These are phyloP conservation scores for Croton setiger DNA, from an alignment of 441 rosid species.

Conservation along the genomic window DNA sequence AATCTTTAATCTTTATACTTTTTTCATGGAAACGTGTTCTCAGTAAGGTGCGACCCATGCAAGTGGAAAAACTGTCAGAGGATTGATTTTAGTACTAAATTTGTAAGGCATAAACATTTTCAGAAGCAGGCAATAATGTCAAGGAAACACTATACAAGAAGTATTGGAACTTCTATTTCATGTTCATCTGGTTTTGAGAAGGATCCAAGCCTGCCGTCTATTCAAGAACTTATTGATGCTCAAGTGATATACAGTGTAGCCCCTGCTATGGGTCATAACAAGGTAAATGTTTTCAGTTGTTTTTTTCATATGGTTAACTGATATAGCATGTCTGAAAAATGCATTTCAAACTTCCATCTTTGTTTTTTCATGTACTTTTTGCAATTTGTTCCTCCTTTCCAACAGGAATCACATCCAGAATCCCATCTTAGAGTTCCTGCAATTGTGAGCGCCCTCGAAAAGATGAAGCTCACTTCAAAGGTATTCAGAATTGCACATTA, in stretches of 20 bases:
- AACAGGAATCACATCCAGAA: conserved; percentile 92
- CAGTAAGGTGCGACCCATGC: background rate
- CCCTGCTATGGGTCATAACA: conserved; percentile 86
- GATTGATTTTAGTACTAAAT: conserved; percentile 14
- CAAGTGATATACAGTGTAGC: conserved; percentile 69
- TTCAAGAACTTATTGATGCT: conserved; percentile 41
- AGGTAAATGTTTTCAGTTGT: conserved; percentile 35
- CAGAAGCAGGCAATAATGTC: conserved; percentile 17
- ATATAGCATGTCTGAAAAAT: background rate
- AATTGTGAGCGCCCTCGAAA: conserved; percentile 71
- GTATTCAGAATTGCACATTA: conserved; percentile 23
- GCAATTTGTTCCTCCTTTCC: conserved; percentile 10
- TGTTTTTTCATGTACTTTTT: background rate
- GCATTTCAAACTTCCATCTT: background rate
- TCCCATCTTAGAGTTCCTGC: conserved; percentile 93
- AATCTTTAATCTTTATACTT: too few species aligned
- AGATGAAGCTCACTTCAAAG: conserved; percentile 70
- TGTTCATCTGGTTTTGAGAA: conserved; percentile 41
- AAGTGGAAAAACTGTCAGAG: background rate
- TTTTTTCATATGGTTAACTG: conserved; percentile 1
- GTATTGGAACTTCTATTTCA: conserved; percentile 25
- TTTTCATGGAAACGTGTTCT: background rate
- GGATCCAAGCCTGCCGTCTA: conserved; percentile 31
- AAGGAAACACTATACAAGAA: conserved; percentile 20
- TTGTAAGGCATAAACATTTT: conserved; percentile 9